A percentile compares a stretch with the other conserved stretches of the same genome.
These are phyloP conservation scores for Termitomyces sp. DNA, from an alignment of 768 basidiomycete species.

Conservation along the genomic window DNA sequence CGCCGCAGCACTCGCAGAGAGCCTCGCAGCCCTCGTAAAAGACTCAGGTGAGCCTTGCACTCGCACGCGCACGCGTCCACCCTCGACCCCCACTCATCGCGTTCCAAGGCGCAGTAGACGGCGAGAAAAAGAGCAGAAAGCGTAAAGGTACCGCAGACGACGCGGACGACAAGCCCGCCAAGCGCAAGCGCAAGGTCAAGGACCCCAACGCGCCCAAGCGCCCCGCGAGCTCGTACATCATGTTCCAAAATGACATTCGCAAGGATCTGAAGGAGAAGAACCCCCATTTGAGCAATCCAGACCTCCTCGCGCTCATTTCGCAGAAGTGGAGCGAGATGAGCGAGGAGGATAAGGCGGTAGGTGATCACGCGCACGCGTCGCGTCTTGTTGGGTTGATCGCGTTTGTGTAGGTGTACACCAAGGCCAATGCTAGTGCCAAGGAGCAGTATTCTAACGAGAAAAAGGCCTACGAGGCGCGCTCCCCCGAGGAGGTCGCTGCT, in stretches of 20 bases:
- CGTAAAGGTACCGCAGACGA: constrained; percentile 48
- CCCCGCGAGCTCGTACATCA: constrained; percentile 87
- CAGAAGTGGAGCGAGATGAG: constrained; percentile 71
- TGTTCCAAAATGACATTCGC: constrained; percentile 92
- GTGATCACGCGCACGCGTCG: constrained; percentile 24
- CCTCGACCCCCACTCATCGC: constrained; percentile 13
- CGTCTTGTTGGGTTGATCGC: constrained; percentile 6
- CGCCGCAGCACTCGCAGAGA: constrained; percentile 57
- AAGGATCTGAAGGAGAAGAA: constrained; percentile 62
- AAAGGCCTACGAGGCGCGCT: constrained; percentile 57
- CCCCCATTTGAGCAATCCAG: constrained; percentile 64
- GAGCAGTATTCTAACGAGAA: constrained; percentile 61
- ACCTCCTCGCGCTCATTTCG: constrained; percentile 69
- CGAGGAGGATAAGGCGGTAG: constrained; percentile 69
- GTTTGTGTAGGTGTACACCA: constrained; percentile 45
- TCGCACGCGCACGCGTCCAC: not conserved
- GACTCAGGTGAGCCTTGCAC: constrained; percentile 20
- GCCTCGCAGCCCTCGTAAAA: constrained; percentile 49
- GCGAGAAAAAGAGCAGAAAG: constrained; percentile 37
- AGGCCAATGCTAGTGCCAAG: constrained; percentile 57
- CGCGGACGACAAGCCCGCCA: constrained; percentile 37
- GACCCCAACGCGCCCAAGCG: constrained; percentile 96
- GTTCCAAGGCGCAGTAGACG: constrained; percentile 17
- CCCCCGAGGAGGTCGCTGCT: constrained; percentile 44
- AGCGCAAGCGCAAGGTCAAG: constrained; percentile 68